These are phyloP conservation scores for Melaleuca alternifolia DNA, from an alignment of 345 rosid genomes.

Conservation along the genomic window DNA sequence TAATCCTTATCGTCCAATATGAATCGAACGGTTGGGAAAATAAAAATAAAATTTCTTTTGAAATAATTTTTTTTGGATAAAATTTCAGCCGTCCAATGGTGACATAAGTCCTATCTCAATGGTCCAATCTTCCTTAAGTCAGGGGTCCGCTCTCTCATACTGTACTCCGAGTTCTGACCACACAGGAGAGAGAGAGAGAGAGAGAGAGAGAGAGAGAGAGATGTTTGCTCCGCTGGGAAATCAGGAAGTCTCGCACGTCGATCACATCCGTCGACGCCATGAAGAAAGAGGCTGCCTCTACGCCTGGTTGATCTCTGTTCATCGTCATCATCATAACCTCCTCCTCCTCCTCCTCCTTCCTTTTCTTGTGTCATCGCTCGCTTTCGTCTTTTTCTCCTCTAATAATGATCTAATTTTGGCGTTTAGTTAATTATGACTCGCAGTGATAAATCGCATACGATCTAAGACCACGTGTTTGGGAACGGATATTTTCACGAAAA, in stretches of 20 bases:
- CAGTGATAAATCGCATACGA: neutral
- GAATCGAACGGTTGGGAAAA: too few species aligned
- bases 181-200: neutral
- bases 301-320: slow-evolving; percentile 13
- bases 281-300: slow-evolving; percentile 22
- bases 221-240: neutral
- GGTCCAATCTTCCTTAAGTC: too few species aligned
- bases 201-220: neutral
- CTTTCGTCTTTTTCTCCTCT: neutral
- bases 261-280: slow-evolving; percentile 18
- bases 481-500: neutral
- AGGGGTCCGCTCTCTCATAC: neutral
- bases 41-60: too few species aligned
- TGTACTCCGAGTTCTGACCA: neutral
- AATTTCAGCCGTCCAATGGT: too few species aligned
- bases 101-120: too few species aligned
- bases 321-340: neutral
- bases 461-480: neutral
- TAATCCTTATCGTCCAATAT: too few species aligned
- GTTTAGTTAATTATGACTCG: neutral
- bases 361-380: neutral
- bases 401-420: neutral
- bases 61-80: too few species aligned
- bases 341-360: neutral
- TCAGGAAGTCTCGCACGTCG: neutral